Evolutionary conservation across 2,329 filamentous ascomycete species (phyloP), one percentile per base, ranked within the genome.

Genomic region (Stemphylium beticola): DNA sequence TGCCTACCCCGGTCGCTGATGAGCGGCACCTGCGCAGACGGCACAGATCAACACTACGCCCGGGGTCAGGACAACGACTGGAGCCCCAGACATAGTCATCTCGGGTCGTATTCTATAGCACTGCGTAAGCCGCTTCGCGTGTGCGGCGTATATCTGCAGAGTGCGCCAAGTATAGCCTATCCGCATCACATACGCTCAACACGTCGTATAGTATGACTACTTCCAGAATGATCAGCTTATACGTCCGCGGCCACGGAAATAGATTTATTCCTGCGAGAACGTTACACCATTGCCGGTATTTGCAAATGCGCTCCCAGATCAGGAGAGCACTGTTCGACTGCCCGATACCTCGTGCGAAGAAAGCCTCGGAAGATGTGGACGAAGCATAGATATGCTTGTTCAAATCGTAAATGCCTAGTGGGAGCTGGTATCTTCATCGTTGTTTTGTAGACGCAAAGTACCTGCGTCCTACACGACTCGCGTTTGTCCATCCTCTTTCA

Each of bases 121-220:
- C 15, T 26, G 49, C 44, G 45, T 49, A 14, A 49, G 44, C 40
- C 40, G 31, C 29, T 33, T 31, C 22, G 40, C 49, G 40, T 48
- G 31, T 53, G 24, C 33, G 18, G 48, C 37, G 48, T 29, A 15
- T 43, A 14, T 33, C 32, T 45, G 32, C 37, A 20, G 22, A 36
- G 7, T 52, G 42, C 42, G 53, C 40, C 34, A 52, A 52, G 4
- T 20, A 44, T 29, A 20, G 44, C 34, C 36, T 9, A 9, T 24
- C 8, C 17, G 10, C 43, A 32, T 44, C n/a, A 24, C 29, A 11
- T 22, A 24, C 33, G 14, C 43, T 55, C 49, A 49, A 52, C 48
- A 55, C 20, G 17, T 6, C 36, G 18, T 22, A 18, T 26, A 14
- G 12, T 33, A 29, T 51, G 1, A 17, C 20, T 39, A 42, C 14